Percentiles rank a stretch among this genome's conserved stretches.
These are phyloP conservation scores for Colletotrichum chlorophyti DNA, from an alignment of 2,329 filamentous ascomycete species.

Conservation along the genomic window DNA sequence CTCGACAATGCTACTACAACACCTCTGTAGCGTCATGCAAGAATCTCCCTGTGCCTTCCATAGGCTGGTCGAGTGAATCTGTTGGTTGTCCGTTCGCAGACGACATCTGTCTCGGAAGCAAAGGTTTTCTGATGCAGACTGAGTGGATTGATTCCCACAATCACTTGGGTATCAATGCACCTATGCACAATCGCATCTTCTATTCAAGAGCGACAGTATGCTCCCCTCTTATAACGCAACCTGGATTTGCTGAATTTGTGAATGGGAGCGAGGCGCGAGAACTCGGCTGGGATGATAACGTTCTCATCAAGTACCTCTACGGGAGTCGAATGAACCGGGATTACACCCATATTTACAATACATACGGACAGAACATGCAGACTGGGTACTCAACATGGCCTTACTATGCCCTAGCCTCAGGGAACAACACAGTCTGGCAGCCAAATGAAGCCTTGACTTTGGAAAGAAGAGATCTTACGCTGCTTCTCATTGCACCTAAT, in stretches of 20 bases:
- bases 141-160: constrained; percentile 29
- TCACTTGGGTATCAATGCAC: constrained; percentile 32
- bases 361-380: neutral
- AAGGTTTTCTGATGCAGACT: constrained; percentile 15
- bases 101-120: constrained; percentile 21
- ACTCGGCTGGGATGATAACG: neutral
- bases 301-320: constrained; percentile 6
- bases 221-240: constrained; percentile 6
- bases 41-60: neutral
- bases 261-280: neutral
- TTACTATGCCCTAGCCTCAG: neutral
- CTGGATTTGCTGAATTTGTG: neutral
- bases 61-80: constrained; percentile 8
- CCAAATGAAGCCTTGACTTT: neutral
- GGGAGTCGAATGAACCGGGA: neutral
- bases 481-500: constrained; percentile 12
- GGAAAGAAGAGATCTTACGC: neutral
- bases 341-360: constrained; percentile 14
- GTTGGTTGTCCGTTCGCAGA: constrained; percentile 30
- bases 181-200: constrained; percentile 22
- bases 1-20: constrained; percentile 31
- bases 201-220: constrained; percentile 15
- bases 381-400: neutral
- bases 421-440: neutral
- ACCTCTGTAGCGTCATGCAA: constrained; percentile 14